A percentile compares a stretch with the other conserved stretches of the same genome.
These are phyloP conservation scores for Pulveroboletus sp. DNA, from an alignment of 768 basidiomycete genomes.

Conservation along the genomic window DNA sequence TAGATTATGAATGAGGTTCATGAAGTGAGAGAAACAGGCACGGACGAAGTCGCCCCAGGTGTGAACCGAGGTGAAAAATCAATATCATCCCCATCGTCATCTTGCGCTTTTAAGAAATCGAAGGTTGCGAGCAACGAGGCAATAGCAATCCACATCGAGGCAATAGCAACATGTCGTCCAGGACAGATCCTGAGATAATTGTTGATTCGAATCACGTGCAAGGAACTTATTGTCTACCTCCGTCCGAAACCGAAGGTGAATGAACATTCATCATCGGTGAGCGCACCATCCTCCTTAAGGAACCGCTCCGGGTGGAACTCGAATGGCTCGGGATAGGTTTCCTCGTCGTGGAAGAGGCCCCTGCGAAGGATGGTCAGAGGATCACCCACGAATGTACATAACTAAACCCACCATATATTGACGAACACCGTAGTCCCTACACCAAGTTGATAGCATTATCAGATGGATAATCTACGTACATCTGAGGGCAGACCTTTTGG, in stretches of 20 bases:
- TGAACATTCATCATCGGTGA: slow-evolving; percentile 2
- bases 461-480: neutral
- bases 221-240: slow-evolving; percentile 9
- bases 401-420: slow-evolving; percentile 19
- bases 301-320: slow-evolving; percentile 41
- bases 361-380: slow-evolving; percentile 16
- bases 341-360: slow-evolving; percentile 37
- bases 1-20: neutral
- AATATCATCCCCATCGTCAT: slow-evolving; percentile 22
- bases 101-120: slow-evolving; percentile 19
- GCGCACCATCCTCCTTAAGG: slow-evolving; percentile 14
- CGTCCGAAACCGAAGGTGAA: slow-evolving; percentile 25
- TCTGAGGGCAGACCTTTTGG: slow-evolving; percentile 18
- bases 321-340: slow-evolving; percentile 36
- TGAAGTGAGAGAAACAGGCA: neutral
- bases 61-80: slow-evolving; percentile 22
- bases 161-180: slow-evolving; percentile 19
- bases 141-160: slow-evolving; percentile 25
- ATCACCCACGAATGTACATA: neutral
- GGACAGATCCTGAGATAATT: slow-evolving; percentile 18
- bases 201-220: neutral
- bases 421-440: slow-evolving; percentile 17
- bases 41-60: slow-evolving; percentile 18
- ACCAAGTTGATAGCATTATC: neutral
- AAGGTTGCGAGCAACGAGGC: slow-evolving; percentile 22